Percentiles rank a stretch among this genome's conserved stretches.
Conservation (phyloP, 1,139 yeast species). For the Kodamaea sp. region DNA sequence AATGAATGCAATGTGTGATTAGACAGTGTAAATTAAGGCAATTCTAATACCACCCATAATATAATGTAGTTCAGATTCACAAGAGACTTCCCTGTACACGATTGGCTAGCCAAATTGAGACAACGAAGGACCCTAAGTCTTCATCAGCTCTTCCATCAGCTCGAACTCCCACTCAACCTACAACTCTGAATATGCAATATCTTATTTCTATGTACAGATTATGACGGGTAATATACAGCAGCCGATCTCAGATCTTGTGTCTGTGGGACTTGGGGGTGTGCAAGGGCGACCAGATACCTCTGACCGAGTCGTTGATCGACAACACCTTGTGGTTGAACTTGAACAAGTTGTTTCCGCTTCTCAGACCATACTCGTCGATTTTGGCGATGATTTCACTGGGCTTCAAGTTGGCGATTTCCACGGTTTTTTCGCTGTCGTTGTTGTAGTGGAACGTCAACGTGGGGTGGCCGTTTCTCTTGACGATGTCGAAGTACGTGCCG, state of each 20-base stretch:
- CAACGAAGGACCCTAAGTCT: too few relatives aligned
- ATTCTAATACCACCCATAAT: too few relatives aligned
- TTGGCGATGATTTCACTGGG: constrained; percentile 61
- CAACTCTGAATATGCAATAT: neutral
- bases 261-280: constrained; percentile 72
- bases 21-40: too few relatives aligned
- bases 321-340: constrained; percentile 67
- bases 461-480: constrained; percentile 82
- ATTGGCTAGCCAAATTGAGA: too few relatives aligned
- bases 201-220: constrained; percentile 12
- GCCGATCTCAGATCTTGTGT: constrained; percentile 61
- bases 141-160: too few relatives aligned
- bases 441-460: constrained; percentile 39
- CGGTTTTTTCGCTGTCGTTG: constrained; percentile 32
- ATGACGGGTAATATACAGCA: constrained; percentile 7
- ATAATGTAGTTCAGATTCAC: too few relatives aligned
- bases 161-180: too few relatives aligned
- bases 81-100: too few relatives aligned
- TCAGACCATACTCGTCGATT: constrained; percentile 53
- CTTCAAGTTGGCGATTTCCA: constrained; percentile 54
- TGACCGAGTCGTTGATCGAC: constrained; percentile 77
- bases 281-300: constrained; percentile 98
- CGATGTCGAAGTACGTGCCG: constrained; percentile 69
- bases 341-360: constrained; percentile 43
- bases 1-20: too few relatives aligned